phyloP scores from a whole-genome alignment of 192 early-diverging fungal species.

The Phycomyces nitens region DNA sequence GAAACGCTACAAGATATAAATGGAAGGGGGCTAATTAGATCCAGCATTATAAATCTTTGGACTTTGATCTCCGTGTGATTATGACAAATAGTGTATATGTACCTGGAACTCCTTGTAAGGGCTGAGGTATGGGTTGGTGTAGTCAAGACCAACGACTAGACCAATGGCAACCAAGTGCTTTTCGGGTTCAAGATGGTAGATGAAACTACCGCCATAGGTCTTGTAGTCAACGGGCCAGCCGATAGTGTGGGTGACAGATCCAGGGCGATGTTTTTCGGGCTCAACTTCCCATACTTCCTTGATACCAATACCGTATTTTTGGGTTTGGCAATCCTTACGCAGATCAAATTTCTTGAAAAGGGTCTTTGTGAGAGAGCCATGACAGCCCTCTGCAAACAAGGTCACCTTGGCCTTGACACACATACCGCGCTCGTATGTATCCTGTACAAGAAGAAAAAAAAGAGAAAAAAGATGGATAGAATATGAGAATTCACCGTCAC shows the following conservation, averaged over 20 bases:
- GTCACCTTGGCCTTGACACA: constrained; percentile 92
- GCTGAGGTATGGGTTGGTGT: constrained; percentile 89
- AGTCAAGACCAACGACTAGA: constrained; percentile 89
- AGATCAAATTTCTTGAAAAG: constrained; percentile 85
- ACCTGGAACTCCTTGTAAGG: constrained; percentile 94
- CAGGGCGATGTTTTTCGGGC: constrained; percentile 78
- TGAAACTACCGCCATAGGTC: constrained; percentile 93
- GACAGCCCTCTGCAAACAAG: constrained; percentile 97
- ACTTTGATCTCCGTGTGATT: not conserved
- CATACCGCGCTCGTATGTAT: constrained; percentile 92
- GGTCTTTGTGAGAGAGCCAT: constrained; percentile 91
- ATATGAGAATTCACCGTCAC: not conserved
- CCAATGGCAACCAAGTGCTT: constrained; percentile 85
- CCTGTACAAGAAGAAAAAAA: constrained; percentile 29
- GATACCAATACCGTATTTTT: constrained; percentile 94
- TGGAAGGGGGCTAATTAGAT: not conserved
- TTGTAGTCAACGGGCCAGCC: constrained; percentile 89
- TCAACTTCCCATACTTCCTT: constrained; percentile 98
- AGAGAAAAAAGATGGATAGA: constrained; percentile 11
- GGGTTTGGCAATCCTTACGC: constrained; percentile 78
- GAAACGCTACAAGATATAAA: constrained; percentile 59
- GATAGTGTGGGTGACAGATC: constrained; percentile 79
- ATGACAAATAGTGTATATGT: not conserved
- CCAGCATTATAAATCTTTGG: not conserved
- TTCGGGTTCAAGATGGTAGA: constrained; percentile 86